Conservation (phyloP, 2,329 filamentous ascomycete genomes). For the Aspergillus floridensis region DNA sequence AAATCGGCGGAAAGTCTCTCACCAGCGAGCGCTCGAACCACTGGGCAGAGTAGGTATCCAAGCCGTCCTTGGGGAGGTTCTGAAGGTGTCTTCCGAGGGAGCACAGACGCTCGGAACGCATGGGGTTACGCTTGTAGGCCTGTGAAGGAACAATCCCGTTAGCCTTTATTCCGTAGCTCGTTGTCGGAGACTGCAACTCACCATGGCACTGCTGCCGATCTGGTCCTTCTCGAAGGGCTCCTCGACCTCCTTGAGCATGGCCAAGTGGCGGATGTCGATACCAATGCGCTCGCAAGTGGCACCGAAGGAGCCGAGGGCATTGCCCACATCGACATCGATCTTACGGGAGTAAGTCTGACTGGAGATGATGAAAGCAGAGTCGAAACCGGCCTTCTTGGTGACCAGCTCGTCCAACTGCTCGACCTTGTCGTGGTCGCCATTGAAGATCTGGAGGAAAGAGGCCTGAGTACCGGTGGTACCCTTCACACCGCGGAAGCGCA, state of each 20-base stretch:
- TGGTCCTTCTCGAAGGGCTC: slow-evolving; percentile 79
- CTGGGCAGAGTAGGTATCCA: slow-evolving; percentile 68
- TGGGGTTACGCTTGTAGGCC: slow-evolving; percentile 64
- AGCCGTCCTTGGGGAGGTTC: slow-evolving; percentile 55
- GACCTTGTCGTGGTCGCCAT: slow-evolving; percentile 58
- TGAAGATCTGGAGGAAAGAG: slow-evolving; percentile 69
- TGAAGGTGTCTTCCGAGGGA: slow-evolving; percentile 56
- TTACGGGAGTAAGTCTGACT: slow-evolving; percentile 77
- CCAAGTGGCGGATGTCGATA: slow-evolving; percentile 71
- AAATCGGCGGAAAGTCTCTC: slow-evolving; percentile 8
- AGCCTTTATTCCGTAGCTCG: slow-evolving; percentile 8
- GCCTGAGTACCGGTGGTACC: slow-evolving; percentile 77
- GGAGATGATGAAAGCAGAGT: slow-evolving; percentile 61
- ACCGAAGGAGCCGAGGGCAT: slow-evolving; percentile 75
- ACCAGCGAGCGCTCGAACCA: slow-evolving; percentile 73
- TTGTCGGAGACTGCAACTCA: slow-evolving; percentile 12
- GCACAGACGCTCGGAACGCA: slow-evolving; percentile 60
- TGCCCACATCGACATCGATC: slow-evolving; percentile 76
- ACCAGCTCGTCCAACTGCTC: slow-evolving; percentile 63
- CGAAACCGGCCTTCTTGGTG: slow-evolving; percentile 65
- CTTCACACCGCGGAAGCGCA: slow-evolving; percentile 73
- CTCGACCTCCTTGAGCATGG: slow-evolving; percentile 77
- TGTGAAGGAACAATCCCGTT: slow-evolving; percentile 41
- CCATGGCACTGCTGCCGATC: slow-evolving; percentile 66
- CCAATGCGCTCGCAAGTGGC: slow-evolving; percentile 75